A percentile compares a stretch with the other conserved stretches of the same genome.
Conservation (phyloP, 2,329 filamentous ascomycete genomes). For the Juglanconis oblonga region DNA sequence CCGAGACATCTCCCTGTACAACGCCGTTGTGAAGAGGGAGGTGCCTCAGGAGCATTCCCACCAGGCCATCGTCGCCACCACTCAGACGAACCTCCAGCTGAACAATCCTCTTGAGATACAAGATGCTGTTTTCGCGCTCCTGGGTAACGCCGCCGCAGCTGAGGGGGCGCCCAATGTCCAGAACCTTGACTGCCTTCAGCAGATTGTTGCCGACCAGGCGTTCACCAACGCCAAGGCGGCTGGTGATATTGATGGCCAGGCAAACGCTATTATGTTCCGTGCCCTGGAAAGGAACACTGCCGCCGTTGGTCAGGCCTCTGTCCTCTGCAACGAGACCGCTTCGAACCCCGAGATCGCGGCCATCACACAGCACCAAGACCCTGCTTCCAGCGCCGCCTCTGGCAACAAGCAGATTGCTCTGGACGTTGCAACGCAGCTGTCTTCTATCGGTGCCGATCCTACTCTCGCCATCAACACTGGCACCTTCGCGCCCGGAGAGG, state of each 20-base stretch:
- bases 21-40: slow-evolving; percentile 36
- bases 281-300: slow-evolving; percentile 43
- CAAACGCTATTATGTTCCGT: slow-evolving; percentile 39
- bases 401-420: slow-evolving; percentile 39
- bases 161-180: slow-evolving; percentile 27
- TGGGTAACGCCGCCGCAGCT: slow-evolving; percentile 37
- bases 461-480: slow-evolving; percentile 37
- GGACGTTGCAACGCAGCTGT: slow-evolving; percentile 39
- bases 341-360: slow-evolving; percentile 43
- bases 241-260: slow-evolving; percentile 39
- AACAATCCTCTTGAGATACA: slow-evolving; percentile 46
- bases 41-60: slow-evolving; percentile 53
- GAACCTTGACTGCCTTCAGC: slow-evolving; percentile 19
- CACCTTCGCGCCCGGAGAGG: slow-evolving; percentile 39
- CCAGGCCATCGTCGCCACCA: slow-evolving; percentile 39
- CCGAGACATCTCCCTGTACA: slow-evolving; percentile 27
- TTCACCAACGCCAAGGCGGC: slow-evolving; percentile 44
- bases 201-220: slow-evolving; percentile 40
- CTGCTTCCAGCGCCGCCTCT: slow-evolving; percentile 36
- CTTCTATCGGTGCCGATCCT: slow-evolving; percentile 38
- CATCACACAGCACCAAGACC: slow-evolving; percentile 42
- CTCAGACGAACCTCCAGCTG: slow-evolving; percentile 34
- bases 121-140: slow-evolving; percentile 44
- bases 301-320: slow-evolving; percentile 35
- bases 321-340: slow-evolving; percentile 37